Percentiles rank a stretch among this genome's conserved stretches.
phyloP scores from a whole-genome alignment of 371 early-diverging fungal genomes.

The Mucor indicus region DNA sequence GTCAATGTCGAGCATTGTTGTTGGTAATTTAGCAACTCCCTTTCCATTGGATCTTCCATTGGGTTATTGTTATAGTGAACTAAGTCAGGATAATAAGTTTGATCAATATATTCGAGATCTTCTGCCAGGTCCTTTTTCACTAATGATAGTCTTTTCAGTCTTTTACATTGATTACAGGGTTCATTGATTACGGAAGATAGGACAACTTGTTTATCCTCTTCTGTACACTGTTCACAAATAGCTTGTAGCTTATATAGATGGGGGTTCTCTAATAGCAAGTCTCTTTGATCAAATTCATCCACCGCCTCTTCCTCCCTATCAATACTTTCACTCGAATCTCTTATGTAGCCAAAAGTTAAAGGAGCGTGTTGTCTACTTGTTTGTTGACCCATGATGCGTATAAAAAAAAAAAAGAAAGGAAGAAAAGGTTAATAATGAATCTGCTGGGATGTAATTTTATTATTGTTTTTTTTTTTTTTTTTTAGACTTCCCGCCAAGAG shows the following conservation, averaged over 20 bases:
- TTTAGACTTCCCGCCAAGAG: no score
- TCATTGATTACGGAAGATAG: constrained; percentile 10
- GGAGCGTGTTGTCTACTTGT: constrained; percentile 22
- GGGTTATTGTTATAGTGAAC: constrained; percentile 16
- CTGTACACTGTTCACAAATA: constrained; percentile 14
- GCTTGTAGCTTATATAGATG: constrained; percentile 23
- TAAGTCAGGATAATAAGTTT: constrained; percentile 28
- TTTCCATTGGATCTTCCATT: constrained; percentile 17
- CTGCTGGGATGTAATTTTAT: no score
- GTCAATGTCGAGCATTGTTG: constrained; percentile 23
- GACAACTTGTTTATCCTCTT: background rate
- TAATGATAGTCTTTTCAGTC: constrained; percentile 22
- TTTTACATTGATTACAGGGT: constrained; percentile 15
- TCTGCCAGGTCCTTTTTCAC: constrained; percentile 21
- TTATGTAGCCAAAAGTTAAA: constrained; percentile 25
- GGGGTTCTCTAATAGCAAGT: constrained; percentile 22
- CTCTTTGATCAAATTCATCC: constrained; percentile 4
- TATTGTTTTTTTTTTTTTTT: no score
- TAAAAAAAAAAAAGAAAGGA: no score
- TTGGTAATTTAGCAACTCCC: constrained; percentile 13
- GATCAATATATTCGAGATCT: constrained; percentile 29
- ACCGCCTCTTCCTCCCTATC: background rate
- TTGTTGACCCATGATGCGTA: constrained; percentile 24
- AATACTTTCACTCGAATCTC: no score
- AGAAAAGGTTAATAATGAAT: no score